Base-by-base conservation (phyloP, 768 basidiomycete species). In the Amylocystis lapponica region DNA sequence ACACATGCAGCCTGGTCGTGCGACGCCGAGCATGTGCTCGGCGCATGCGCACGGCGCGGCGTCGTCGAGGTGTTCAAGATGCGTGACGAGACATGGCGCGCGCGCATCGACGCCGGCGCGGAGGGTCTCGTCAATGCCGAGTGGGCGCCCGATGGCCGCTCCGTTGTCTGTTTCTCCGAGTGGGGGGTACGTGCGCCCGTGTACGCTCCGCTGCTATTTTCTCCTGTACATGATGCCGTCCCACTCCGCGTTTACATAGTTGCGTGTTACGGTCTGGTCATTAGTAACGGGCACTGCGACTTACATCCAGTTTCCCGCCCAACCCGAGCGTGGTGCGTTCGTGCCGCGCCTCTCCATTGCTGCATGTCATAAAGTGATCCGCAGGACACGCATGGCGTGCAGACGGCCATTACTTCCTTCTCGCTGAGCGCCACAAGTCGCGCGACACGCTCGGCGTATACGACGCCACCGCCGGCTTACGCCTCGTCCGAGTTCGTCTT, bases 361-460 rank as follows among this genome's bases (percentile, higher is more conserved):
- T 31, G 8, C 41, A 11, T 27, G 47, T 49, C 20, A 30, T 9
- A n/a, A 9, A 9, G 29, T 30, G 29, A 9, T 30, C 9, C 29
- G 29, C 29, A 30, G 9, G n/a, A 30, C n/a, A 9, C 29, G 9
- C 9, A 30, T 30, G 29, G 29, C 29, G 44, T 27, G 27, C 32
- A 25, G 90, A 94, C 64, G 83, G 83, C 2, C 79, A 81, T 11
- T 93, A 93, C 61, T 83, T 95, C 53, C 67, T 91, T 19, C 66
- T 95, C 5, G 91, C 86, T 4, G 93, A 96, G 59, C 75, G 89
- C 17, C 92, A 95, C 59, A 85, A 85, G 52, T 93, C 89, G 1
- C 92, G 85, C 61, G 92, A 95, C 55, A 85, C 83, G 0, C 59
- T 92, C 0, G 89, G 90, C 19, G 67, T 96, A 4, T 96, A 97